Base-by-base conservation (phyloP, 2,329 filamentous ascomycete genomes). In the Phyllosticta citriasiana region DNA sequence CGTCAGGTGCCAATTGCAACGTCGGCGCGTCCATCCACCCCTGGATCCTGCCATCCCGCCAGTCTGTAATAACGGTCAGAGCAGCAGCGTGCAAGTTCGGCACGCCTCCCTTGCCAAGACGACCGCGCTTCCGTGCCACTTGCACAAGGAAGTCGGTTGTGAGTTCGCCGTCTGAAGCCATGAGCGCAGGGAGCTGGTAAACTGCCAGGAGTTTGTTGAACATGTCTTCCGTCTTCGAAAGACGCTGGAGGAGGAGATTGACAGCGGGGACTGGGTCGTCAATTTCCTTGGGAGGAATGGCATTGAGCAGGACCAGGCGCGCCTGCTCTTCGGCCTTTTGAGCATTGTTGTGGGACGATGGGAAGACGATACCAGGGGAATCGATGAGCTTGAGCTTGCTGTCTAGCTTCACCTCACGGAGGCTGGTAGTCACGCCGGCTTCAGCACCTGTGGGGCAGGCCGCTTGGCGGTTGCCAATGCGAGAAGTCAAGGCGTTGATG, bases 331-430 rank as follows among this genome's bases (percentile, higher is more conserved):
- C 88, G 68, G 90, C 86, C 69, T 81, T 79, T 40, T 74, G 77
- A 5, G 73, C 74, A 62, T 77, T 76, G 25, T 72, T 69, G 51
- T 85, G 79, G 7, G 77, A 70, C 26, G 86, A 89, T 8, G 92
- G 91, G 80, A 97, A 97, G 63, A 97, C 90, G 67, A 97, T 96
- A 69, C 92, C 92, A 47, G 92, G 92, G 0, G 92, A 96, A 77
- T 97, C 92, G 69, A 97, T 88, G 53, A 97, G 83, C 67, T 91
- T 96, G 59, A 97, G 83, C 77, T 94, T 96, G 81, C 87, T 94
- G 78, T 97, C 92, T 60, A 97, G 86, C 80, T 97, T 97, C 73
- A 97, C 91, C 70, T 90, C 83, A 63, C 92, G 87, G 68, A 97
- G 84, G 70, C 84, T 88, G 53, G 91, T 97, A 4, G 92, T 97